phyloP scores from a whole-genome alignment of 2,329 filamentous ascomycete species.

The Emmonsia crescens region DNA sequence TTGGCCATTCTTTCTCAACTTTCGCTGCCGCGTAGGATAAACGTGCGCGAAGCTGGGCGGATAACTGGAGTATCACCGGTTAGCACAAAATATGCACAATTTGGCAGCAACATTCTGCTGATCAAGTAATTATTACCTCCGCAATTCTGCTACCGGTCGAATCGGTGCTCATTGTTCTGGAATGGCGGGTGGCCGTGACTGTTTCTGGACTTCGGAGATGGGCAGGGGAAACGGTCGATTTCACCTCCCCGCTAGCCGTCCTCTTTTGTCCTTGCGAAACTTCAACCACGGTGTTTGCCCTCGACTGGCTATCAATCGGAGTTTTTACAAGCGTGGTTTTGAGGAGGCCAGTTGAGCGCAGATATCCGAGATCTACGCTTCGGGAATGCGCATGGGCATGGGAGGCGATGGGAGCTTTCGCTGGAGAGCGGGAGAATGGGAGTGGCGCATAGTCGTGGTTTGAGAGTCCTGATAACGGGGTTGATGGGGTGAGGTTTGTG shows the following conservation, averaged over 20 bases:
- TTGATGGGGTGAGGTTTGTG: conserved; percentile 10
- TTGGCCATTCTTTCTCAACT: conserved; percentile 81
- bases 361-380: neutral
- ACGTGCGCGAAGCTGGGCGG: conserved; percentile 68
- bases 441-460: neutral
- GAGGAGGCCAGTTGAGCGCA: conserved; percentile 4
- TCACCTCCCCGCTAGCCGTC: conserved; percentile 65
- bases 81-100: conserved; percentile 9
- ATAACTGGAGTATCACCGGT: conserved; percentile 43
- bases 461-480: conserved; percentile 10
- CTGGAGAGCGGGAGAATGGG: neutral
- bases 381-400: neutral
- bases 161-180: conserved; percentile 60
- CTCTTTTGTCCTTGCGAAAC: conserved; percentile 50
- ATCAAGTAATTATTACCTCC: conserved; percentile 55
- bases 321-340: conserved; percentile 13
- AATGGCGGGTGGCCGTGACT: conserved; percentile 42
- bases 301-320: conserved; percentile 10
- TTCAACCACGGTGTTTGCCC: conserved; percentile 3
- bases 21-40: conserved; percentile 91
- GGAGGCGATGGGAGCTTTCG: neutral
- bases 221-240: conserved; percentile 32
- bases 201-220: conserved; percentile 20
- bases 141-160: conserved; percentile 60
- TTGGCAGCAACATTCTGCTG: neutral